Base-by-base conservation (phyloP, 805 yeast species). In the Saccharomycopsis fibuligera region DNA sequence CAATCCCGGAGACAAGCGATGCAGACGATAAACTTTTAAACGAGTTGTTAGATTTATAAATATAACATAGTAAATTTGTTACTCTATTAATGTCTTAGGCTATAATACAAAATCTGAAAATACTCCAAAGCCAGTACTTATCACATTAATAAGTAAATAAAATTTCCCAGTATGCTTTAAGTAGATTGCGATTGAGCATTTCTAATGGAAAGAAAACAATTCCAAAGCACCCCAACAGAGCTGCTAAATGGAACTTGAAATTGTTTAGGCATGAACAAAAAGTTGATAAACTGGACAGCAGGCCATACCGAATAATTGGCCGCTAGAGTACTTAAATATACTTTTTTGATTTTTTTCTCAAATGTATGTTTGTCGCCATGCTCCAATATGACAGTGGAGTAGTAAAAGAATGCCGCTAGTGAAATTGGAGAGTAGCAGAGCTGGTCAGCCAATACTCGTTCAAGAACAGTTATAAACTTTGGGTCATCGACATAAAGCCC, bases 171-270 rank as follows among this genome's bases (percentile, higher is more conserved):
- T 12, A 17, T 3, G 29, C 39, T 22, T 43, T 35, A 35, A n/a
- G 24, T 43, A 23, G 14, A 23, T 10, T 60, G 60, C 1, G 73
- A 65, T 3, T 31, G 53, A 5, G 87, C 81, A 57, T 87, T 87
- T 58, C 86, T 72, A 75, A 86, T 79, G 0, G 96, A 88, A 44
- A 91, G 68, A 67, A 85, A 90, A 47, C 96, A 89, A 62, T 93
- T 91, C 98, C 99, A 91, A 33, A 91, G 68, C 17, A 91, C 95
- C 25, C 96, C 91, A 4, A 93, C 70, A 67, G 86, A 70, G 6
- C 93, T 83, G 48, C 95, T 82, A 62, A 93, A 91, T 0, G 97
- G 96, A 4, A 91, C 95, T 64, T 91, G 98, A 56, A 80, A 76
- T 51, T 72, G 72, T 51, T 78, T 71, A 1, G 91, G 91, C 64